Evolutionary conservation across 2,329 filamentous ascomycete species (phyloP), one percentile per base, ranked within the genome.

Genomic region (Trichothecium roseum): DNA sequence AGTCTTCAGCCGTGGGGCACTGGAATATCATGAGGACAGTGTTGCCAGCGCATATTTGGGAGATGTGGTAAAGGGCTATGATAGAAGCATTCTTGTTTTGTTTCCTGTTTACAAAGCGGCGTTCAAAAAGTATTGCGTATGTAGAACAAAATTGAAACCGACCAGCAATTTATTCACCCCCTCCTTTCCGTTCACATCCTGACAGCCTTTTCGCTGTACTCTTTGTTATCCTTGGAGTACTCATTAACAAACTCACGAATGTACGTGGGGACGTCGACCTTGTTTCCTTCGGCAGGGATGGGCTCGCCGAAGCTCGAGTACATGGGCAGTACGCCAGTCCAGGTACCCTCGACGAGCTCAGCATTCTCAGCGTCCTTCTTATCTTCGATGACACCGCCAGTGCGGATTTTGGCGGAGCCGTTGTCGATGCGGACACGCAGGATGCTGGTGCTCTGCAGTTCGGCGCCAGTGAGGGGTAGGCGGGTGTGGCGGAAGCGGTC

Each of bases 11-110:
- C 0, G 53, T 83, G 35, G 83, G 83, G 8, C 91, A 98, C 61
- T 98, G 91, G 91, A 65, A 63, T 30, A 81, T 98, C 32, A 98
- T 98, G 87, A 75, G 91, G 51, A 74, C 64, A 1, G 87, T 95
- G 3, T 46, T 96, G 42, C 87, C 88, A 1, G 66, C 66, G 38
- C 62, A 63, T 10, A 74, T 96, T 18, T 98, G 91, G 91, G 82
- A 94, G 62, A 72, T 76, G 49, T 96, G 86, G 85, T 94, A 58
- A 71, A 42, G 28, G 26, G 9, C 7, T 20, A 20, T 20, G 16
- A 18, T n/a, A 15, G 17, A 15, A 17, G 30, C 13, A 18, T 18
- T 18, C 12, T 34, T 22, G 7, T 18, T 26, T 8, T 22, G 32
- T 24, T 13, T 22, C 16, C 15, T n/a, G n/a, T 37, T 31, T 33